A percentile compares a stretch with the other conserved stretches of the same genome.
phyloP scores from a whole-genome alignment of 768 basidiomycete genomes.

The Panaeolus cyanescens region DNA sequence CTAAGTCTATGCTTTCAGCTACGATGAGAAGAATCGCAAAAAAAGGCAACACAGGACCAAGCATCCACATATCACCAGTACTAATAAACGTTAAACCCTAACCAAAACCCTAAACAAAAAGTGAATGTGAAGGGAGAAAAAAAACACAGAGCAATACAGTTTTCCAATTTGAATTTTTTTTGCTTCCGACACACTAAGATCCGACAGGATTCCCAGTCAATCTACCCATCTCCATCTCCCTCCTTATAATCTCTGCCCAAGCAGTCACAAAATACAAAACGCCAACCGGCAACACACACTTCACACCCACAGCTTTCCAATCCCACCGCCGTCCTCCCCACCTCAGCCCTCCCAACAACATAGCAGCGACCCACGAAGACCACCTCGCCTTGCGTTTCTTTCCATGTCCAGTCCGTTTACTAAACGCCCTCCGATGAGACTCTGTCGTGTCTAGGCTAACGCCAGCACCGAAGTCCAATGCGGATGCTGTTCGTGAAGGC shows the following conservation, averaged over 20 bases:
- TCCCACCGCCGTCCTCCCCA: constrained; percentile 76
- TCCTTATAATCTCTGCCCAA: constrained; percentile 60
- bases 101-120: not conserved
- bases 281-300: constrained; percentile 75
- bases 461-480: constrained; percentile 4
- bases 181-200: too few species aligned
- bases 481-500: not conserved
- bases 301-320: constrained; percentile 70
- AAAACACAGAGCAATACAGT: not conserved
- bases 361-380: constrained; percentile 31
- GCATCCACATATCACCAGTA: too few species aligned
- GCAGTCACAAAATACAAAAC: constrained; percentile 80
- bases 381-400: constrained; percentile 1
- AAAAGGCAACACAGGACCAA: too few species aligned
- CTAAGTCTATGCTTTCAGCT: not conserved
- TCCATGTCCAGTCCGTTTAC: constrained; percentile 7
- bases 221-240: constrained; percentile 38
- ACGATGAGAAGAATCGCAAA: too few species aligned
- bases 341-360: constrained; percentile 44
- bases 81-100: not conserved
- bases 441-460: not conserved
- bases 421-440: constrained; percentile 8
- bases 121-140: not conserved
- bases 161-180: too few species aligned
- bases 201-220: not conserved